Evolutionary conservation across 176 grass and related monocot species (phyloP).

Genomic region (Saccharum officinarum): DNA sequence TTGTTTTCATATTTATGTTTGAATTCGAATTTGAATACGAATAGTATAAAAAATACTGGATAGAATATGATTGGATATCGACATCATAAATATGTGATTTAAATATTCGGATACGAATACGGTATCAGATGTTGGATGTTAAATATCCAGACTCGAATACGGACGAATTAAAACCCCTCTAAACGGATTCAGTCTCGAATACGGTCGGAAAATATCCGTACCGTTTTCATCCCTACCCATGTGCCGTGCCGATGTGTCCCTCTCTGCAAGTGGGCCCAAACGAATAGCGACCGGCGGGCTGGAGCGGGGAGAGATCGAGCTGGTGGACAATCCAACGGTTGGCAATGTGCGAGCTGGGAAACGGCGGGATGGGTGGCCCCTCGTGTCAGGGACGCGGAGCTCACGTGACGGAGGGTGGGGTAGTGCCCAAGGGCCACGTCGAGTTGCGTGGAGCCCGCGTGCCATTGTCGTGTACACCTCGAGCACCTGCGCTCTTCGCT

Average conservation of each 20-base stretch:
- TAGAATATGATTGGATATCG: too few relatives aligned
- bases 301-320: background rate
- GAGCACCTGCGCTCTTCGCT: background rate
- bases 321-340: slow-evolving; percentile 6
- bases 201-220: too few relatives aligned
- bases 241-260: slow-evolving; percentile 24
- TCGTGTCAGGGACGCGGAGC: background rate
- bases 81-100: too few relatives aligned
- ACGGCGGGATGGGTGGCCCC: background rate
- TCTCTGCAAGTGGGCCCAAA: slow-evolving; percentile 8
- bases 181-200: too few relatives aligned
- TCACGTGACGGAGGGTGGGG: background rate
- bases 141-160: too few relatives aligned
- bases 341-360: background rate
- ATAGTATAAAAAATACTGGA: too few relatives aligned
- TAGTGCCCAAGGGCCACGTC: background rate
- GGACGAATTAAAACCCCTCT: too few relatives aligned
- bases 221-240: too few relatives aligned
- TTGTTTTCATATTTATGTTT: too few relatives aligned
- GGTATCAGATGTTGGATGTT: too few relatives aligned
- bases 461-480: slow-evolving; percentile 33
- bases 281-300: background rate
- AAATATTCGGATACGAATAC: too few relatives aligned
- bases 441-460: slow-evolving; percentile 18
- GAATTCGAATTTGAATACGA: too few relatives aligned